Base-by-base conservation (phyloP, 331 rosid genomes). In the Quercus lobata region DNA sequence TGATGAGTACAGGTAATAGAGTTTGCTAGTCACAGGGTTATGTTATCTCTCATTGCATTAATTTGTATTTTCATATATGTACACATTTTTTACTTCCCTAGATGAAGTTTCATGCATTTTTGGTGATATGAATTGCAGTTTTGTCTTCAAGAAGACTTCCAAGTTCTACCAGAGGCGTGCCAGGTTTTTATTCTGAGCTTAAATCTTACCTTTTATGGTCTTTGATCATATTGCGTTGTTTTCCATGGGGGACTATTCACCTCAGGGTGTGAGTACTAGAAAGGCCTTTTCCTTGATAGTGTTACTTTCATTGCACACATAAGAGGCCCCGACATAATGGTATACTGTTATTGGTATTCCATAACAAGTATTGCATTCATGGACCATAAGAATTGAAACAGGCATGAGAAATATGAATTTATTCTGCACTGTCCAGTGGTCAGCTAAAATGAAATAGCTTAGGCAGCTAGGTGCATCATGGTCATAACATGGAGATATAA, bases 71-170 rank as follows among this genome's bases (percentile, higher is more conserved):
- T 24, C 11, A 8, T 60, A 24, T 25, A 30, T 24, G 3, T 5
- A 5, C 24, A 12, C 24, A 30, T 17, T 65, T 29, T 68, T 35
- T n/a, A 68, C 52, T 19, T 68, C 53, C 72, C 16, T 35, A 19
- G 25, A 32, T 2, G 53, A 68, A 21, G 77, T 21, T 68, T 74
- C 49, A 4, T 49, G 60, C 16, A 58, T 71, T 65, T 30, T 41
- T 60, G 69, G 57, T 61, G 22, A 14, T 46, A n/a, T 68, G 53
- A 18, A 30, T 34, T 78, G 57, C 83, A 89, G 91, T 71, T 91
- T 92, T 86, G 85, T 89, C n/a, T 85, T 91, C 77, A 94, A 88
- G 90, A 94, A 88, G 88, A 85, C 86, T 5, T 82, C 98, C 74
- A 90, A 77, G 80, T 91, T 92, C 86, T 88, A 92, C 25, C 91